phyloP scores from a whole-genome alignment of 2,329 filamentous ascomycete species.

The Scedosporium dehoogii region DNA sequence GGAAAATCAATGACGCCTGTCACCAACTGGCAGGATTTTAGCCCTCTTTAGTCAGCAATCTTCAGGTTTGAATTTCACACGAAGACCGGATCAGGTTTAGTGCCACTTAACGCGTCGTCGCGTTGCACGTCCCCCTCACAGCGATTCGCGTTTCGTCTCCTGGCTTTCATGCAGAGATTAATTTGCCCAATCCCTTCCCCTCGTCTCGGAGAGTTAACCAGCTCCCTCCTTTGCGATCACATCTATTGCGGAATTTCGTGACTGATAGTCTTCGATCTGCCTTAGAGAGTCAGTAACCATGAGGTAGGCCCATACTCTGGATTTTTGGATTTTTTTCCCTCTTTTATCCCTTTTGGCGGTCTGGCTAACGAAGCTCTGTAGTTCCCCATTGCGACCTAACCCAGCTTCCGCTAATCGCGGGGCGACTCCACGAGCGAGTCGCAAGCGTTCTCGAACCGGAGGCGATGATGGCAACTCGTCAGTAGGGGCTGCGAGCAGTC shows the following conservation, averaged over 20 bases:
- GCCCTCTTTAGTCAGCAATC: neutral
- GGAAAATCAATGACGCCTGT: neutral
- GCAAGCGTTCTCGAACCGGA: constrained; percentile 45
- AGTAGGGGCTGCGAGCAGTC: constrained; percentile 44
- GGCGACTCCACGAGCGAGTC: constrained; percentile 36
- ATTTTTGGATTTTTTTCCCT: neutral
- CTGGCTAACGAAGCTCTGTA: constrained; percentile 22
- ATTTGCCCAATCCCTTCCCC: constrained; percentile 3
- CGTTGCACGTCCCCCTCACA: constrained; percentile 7
- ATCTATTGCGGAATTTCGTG: constrained; percentile 9
- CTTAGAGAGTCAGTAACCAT: neutral
- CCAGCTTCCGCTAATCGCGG: constrained; percentile 79
- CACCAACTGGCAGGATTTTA: neutral
- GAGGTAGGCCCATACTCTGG: constrained; percentile 6
- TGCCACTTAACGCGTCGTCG: constrained; percentile 34
- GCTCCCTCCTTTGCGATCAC: constrained; percentile 6
- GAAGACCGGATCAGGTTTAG: constrained; percentile 19
- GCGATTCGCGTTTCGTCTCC: constrained; percentile 8
- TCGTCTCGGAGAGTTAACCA: neutral
- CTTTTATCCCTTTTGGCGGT: constrained; percentile 6
- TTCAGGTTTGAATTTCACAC: constrained; percentile 11
- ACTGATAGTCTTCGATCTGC: constrained; percentile 7
- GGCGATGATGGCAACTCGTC: constrained; percentile 43
- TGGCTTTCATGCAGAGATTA: constrained; percentile 4
- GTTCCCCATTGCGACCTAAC: constrained; percentile 73